Evolutionary conservation across 768 basidiomycete species (phyloP), one percentile per base, ranked within the genome.

Genomic region (Lactarius evosmus): DNA sequence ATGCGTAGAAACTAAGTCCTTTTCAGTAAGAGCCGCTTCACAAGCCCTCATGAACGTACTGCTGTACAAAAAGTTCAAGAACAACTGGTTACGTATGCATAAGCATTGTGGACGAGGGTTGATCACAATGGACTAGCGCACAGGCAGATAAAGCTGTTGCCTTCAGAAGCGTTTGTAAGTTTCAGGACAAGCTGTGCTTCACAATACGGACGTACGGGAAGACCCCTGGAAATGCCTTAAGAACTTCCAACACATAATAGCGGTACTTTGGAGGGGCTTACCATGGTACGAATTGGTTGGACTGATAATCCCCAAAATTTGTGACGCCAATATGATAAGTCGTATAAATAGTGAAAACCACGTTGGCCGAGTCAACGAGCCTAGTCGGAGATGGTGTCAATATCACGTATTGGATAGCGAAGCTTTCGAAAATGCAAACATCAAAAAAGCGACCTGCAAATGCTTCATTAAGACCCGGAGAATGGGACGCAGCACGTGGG

Each of bases 381-480:
- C 58, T 58, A 50, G 19, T 19, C 17, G 51, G 9, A 44, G 5
- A 49, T 25, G 22, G 8, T 14, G 46, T 50, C 30, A 34, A 8
- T 46, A 16, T 17, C 30, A 14, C 33, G 11, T 7, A 34, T 33
- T n/a, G 19, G 38, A 46, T 25, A 14, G 46, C 11, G 46, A 27
- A 57, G 29, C 5, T 14, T n/a, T 41, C 30, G 29, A 30, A 40
- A 7, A 34, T 14, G 11, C 1, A 22, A 19, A 58, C 58, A 58
- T 58, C 33, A 58, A 29, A 33, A 58, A n/a, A 49, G 58, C 46
- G 22, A 58, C 46, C 58, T 58, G 58, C 25, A 25, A 58, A 9
- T 14, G 22, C 0, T 14, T 49, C 22, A 14, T 49, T 58, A 50
- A 33, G 32, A 44, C 1, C n/a, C 25, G 12, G 2, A 41, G 44